Conservation (phyloP, 1,284 basidiomycete species). For the Singerocomus inundabilis region DNA sequence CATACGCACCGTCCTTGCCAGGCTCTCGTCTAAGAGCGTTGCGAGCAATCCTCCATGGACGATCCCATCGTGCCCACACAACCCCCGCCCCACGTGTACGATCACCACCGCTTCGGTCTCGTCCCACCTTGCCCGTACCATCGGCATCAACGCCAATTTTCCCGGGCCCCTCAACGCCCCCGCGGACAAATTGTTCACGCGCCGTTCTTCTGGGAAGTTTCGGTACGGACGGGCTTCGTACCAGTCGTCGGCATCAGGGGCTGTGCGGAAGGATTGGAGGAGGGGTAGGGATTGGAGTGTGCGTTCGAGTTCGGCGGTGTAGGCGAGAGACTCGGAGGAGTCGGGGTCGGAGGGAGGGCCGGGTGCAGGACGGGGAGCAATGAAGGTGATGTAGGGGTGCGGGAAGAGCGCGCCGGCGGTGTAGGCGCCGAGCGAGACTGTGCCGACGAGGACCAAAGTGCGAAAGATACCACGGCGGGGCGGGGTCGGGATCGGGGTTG, state of each 20-base stretch:
- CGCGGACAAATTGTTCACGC: conserved; percentile 79
- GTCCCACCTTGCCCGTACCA: conserved; percentile 74
- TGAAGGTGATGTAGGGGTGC: conserved; percentile 54
- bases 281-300: conserved; percentile 65
- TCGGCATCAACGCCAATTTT: conserved; percentile 73
- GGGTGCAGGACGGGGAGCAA: conserved; percentile 72
- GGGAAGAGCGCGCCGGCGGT: conserved; percentile 63
- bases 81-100: conserved; percentile 78
- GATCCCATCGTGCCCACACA: conserved; percentile 94
- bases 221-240: conserved; percentile 79
- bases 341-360: conserved; percentile 53
- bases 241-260: conserved; percentile 57
- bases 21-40: conserved; percentile 84
- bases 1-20: conserved; percentile 72
- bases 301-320: conserved; percentile 64
- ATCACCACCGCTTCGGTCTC: conserved; percentile 71
- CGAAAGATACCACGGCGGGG: conserved; percentile 10
- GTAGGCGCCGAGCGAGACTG: conserved; percentile 38
- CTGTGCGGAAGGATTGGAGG: conserved; percentile 51
- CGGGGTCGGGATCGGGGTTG: neutral
- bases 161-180: conserved; percentile 86
- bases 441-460: conserved; percentile 20
- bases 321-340: conserved; percentile 59
- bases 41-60: conserved; percentile 92
- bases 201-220: conserved; percentile 63